Evolutionary conservation across 371 early-diverging fungal species (phyloP).

Genomic region (Nematocida displodere): DNA sequence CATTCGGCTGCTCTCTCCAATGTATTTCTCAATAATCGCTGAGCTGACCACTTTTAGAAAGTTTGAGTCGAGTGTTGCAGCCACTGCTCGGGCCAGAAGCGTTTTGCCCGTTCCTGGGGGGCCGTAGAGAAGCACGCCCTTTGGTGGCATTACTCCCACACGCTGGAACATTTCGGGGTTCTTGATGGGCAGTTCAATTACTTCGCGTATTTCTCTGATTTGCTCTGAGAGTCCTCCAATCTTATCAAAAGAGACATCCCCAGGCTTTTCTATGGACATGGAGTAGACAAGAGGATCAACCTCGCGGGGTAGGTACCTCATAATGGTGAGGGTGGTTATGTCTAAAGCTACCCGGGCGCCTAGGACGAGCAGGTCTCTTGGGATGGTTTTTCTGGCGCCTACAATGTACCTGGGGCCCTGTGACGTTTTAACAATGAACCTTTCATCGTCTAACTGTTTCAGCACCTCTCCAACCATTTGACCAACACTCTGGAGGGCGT

Average conservation of each 20-base stretch:
- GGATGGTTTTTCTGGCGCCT: constrained; percentile 86
- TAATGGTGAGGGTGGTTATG: constrained; percentile 97
- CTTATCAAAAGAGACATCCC: constrained; percentile 83
- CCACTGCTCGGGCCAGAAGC: constrained; percentile 86
- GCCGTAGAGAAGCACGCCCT: constrained; percentile 94
- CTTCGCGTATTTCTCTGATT: constrained; percentile 91
- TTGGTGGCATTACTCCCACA: constrained; percentile 92
- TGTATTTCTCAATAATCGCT: constrained; percentile 97
- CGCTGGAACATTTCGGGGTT: constrained; percentile 95
- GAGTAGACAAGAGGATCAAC: constrained; percentile 97
- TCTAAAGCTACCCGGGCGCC: constrained; percentile 93
- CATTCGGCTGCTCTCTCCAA: constrained; percentile 90
- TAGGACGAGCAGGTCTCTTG: constrained; percentile 76
- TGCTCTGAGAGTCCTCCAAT: constrained; percentile 93
- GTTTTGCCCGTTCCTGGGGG: constrained; percentile 87
- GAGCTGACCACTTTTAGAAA: constrained; percentile 90
- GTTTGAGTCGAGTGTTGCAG: constrained; percentile 85
- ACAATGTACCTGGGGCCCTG: constrained; percentile 97
- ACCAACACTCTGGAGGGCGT: constrained; percentile 92
- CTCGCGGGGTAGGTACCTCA: constrained; percentile 91
- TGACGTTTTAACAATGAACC: constrained; percentile 94
- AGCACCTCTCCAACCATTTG: constrained; percentile 97
- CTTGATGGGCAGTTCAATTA: constrained; percentile 92
- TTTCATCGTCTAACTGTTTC: constrained; percentile 88
- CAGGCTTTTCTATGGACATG: constrained; percentile 84